These are phyloP conservation scores for Rhizoclosmatium sp. DNA, from an alignment of 192 early-diverging fungal genomes.

Conservation along the genomic window DNA sequence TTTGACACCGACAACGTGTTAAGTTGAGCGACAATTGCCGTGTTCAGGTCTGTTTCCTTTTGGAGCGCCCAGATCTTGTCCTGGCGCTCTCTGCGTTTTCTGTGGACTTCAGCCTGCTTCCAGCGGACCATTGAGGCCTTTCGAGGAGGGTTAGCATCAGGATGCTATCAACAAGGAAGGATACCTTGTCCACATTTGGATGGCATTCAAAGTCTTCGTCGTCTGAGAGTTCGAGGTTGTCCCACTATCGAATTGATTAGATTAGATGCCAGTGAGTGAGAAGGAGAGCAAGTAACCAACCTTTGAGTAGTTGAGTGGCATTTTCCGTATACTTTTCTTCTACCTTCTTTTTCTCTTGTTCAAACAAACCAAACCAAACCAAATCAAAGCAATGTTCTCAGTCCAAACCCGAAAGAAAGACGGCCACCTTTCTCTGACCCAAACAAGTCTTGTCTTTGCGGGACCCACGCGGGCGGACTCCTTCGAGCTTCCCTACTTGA, in stretches of 20 bases:
- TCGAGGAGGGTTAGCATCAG: too few species aligned
- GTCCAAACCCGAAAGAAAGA: slow-evolving; percentile 14
- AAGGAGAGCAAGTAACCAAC: too few species aligned
- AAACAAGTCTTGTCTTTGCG: background rate
- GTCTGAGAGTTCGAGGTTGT: slow-evolving; percentile 93
- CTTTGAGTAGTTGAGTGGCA: too few species aligned
- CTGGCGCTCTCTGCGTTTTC: slow-evolving; percentile 79
- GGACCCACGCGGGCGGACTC: background rate
- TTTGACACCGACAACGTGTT: background rate
- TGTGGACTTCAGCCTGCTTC: slow-evolving; percentile 89
- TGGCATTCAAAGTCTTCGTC: slow-evolving; percentile 93
- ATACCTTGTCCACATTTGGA: slow-evolving; percentile 94
- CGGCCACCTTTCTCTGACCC: slow-evolving; percentile 7
- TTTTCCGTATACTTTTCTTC: too few species aligned
- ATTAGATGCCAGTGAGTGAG: too few species aligned
- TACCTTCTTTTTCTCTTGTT: too few species aligned
- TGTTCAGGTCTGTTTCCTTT: slow-evolving; percentile 42
- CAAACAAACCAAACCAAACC: background rate
- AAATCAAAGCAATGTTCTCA: background rate
- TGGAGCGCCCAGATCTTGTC: slow-evolving; percentile 62
- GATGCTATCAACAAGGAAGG: slow-evolving; percentile 18
- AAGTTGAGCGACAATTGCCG: slow-evolving; percentile 37
- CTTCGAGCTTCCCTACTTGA: background rate
- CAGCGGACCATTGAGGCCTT: slow-evolving; percentile 69
- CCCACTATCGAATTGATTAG: slow-evolving; percentile 72